phyloP scores from a whole-genome alignment of 331 rosid genomes.

The Prunus yedoensis region DNA sequence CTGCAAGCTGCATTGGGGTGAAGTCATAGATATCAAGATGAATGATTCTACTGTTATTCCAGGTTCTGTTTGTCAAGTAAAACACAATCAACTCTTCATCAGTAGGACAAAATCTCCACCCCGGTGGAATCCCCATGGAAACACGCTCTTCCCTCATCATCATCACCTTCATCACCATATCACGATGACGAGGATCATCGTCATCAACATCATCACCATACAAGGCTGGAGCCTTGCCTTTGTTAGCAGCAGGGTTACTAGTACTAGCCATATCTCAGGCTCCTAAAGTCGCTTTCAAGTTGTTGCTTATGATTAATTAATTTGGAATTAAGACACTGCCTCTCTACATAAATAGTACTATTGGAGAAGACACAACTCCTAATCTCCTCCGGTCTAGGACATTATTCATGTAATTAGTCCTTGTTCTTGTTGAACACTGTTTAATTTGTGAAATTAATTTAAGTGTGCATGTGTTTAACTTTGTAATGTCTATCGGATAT shows the following conservation, averaged over 20 bases:
- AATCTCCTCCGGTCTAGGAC: background rate
- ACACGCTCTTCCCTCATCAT: background rate
- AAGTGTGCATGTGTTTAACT: too few species aligned
- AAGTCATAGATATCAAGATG: background rate
- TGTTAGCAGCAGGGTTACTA: background rate
- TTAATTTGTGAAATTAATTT: too few species aligned
- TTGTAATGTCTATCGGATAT: too few species aligned
- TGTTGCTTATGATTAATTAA: background rate
- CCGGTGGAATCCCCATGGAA: background rate
- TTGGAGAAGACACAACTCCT: background rate
- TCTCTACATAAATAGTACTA: background rate
- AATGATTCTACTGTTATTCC: background rate
- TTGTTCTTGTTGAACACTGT: background rate
- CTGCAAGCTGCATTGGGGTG: constrained; percentile 9
- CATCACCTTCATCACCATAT: background rate
- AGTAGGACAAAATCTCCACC: constrained; percentile 7
- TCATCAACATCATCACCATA: background rate
- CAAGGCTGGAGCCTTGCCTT: background rate
- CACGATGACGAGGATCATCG: background rate
- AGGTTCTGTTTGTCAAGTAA: background rate
- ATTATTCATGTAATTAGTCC: background rate
- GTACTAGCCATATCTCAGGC: background rate
- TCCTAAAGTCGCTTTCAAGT: background rate
- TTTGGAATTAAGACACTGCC: background rate
- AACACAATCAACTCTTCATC: constrained; percentile 4